These are phyloP conservation scores for Chloranthus sessilifolius DNA, from an alignment of 164 flowering plant species.

Conservation along the genomic window DNA sequence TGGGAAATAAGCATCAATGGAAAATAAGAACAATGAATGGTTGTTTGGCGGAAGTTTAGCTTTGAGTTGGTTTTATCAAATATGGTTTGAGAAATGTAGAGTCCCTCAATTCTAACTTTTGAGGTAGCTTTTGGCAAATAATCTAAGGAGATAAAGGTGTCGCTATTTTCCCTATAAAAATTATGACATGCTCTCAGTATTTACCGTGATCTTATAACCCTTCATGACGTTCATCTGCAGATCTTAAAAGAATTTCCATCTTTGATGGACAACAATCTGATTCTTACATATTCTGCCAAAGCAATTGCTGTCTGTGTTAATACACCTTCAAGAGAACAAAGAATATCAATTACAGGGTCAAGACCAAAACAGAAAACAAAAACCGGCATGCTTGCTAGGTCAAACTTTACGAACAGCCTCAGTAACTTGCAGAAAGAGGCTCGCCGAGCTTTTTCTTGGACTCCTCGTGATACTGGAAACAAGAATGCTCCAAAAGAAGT, in stretches of 20 bases:
- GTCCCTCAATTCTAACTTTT: no score
- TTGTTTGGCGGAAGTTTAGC: no score
- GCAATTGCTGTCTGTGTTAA: constrained; percentile 68
- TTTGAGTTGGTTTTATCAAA: no score
- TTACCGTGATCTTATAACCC: no score
- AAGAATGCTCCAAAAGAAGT: constrained; percentile 70
- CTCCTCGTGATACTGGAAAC: constrained; percentile 70
- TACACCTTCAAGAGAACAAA: constrained; percentile 66
- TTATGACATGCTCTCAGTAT: no score
- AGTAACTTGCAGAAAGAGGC: constrained; percentile 95
- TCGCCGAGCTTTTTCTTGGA: constrained; percentile 96
- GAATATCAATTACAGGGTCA: constrained; percentile 54
- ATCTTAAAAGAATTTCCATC: constrained; percentile 90
- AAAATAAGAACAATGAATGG: no score
- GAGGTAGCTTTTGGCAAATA: no score
- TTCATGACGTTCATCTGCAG: constrained; percentile 42
- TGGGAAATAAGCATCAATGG: no score
- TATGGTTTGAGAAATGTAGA: no score
- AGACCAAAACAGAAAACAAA: constrained; percentile 63
- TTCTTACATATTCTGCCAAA: constrained; percentile 82
- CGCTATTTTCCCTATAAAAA: no score
- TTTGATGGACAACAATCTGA: constrained; percentile 62
- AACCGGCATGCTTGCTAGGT: constrained; percentile 48
- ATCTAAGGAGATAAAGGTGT: no score
- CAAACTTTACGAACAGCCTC: constrained; percentile 74